Evolutionary conservation across 2,329 filamentous ascomycete species (phyloP), one percentile per base, ranked within the genome.

Genomic region (Hirsutella minnesotensis): DNA sequence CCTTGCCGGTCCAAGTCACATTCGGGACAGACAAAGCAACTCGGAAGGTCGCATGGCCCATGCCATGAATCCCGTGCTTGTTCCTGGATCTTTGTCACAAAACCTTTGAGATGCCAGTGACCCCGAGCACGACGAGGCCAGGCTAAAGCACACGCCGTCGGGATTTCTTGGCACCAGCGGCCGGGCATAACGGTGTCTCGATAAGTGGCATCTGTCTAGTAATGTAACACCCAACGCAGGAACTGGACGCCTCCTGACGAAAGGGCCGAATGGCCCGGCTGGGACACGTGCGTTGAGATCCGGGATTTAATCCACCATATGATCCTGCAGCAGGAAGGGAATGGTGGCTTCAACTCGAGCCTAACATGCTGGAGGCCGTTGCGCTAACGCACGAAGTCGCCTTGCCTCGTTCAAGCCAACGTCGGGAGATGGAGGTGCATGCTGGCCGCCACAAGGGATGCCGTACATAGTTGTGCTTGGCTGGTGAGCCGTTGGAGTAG

Each of bases 231-330:
- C 29, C n/a, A 33, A 31, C 24, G 42, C 42, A 44, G 42, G 31
- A 44, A 43, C 40, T 39, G 5, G 24, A 15, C 41, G 29, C 40
- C 47, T 45, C 45, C 47, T 47, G 46, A 45, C 38, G 44, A 41
- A 44, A 44, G 46, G 47, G 29, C 45, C 46, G 46, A 49, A 42
- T 49, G 13, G 16, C 24, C 21, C n/a, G 22, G 21, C 15, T 16
- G 35, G 39, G 30, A 29, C 43, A 44, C 43, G 43, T 44, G 43
- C 19, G 20, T 21, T 24, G 16, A 34, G 35, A 44, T 39, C 36
- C 27, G 22, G 39, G 42, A 35, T 22, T 18, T n/a, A n/a, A 8
- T 22, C n/a, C n/a, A 33, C 37, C 38, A 29, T 15, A 40, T 40
- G 38, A 41, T 44, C 42, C 8, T 15, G 34, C 15, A 27, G 35